Evolutionary conservation across 2,329 filamentous ascomycete species (phyloP).

Genomic region (Sclerotinia minor): DNA sequence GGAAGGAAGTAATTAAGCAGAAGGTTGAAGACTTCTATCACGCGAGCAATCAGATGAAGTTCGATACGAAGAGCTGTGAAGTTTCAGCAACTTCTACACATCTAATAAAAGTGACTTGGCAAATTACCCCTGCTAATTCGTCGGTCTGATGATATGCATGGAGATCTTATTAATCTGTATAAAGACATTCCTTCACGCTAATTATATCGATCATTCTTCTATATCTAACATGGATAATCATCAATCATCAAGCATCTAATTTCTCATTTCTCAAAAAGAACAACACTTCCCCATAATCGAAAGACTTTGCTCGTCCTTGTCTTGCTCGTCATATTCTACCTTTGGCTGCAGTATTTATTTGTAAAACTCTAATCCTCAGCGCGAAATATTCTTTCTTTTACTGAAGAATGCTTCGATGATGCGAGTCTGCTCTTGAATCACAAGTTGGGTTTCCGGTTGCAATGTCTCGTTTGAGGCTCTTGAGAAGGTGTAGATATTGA

Average conservation of each 20-base stretch:
- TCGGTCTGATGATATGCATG: neutral
- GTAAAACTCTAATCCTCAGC: neutral
- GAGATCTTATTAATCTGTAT: neutral
- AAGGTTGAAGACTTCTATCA: neutral
- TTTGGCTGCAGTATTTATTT: neutral
- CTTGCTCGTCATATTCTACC: neutral
- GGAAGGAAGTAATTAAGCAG: neutral
- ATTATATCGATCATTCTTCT: neutral
- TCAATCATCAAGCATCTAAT: no score
- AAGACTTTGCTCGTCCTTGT: no score
- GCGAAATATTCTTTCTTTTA: constrained; percentile 1
- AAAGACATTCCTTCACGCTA: neutral
- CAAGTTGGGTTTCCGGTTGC: constrained; percentile 8
- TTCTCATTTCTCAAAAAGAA: no score
- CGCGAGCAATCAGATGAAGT: neutral
- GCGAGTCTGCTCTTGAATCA: neutral
- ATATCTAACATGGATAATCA: no score
- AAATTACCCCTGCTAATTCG: neutral
- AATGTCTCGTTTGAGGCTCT: neutral
- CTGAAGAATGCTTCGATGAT: neutral
- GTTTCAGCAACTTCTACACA: neutral
- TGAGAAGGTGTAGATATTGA: neutral
- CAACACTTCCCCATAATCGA: neutral
- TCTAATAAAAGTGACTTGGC: neutral
- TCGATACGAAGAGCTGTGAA: neutral